Evolutionary conservation across 73 alveolate species (phyloP), one percentile per base, ranked within the genome.

Genomic region (Uronychia binucleata): DNA sequence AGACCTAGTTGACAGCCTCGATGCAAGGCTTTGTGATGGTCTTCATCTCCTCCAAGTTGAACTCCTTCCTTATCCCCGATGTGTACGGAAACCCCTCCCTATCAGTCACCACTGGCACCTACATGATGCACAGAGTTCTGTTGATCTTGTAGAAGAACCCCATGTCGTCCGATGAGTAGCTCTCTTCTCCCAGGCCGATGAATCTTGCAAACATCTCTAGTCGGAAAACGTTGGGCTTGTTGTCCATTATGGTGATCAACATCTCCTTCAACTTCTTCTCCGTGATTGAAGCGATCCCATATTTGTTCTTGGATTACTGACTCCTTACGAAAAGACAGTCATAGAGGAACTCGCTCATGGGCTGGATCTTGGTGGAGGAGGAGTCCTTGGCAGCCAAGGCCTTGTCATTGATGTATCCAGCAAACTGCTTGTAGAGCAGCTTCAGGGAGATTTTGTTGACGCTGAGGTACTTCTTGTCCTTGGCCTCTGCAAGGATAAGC

Each of bases 241-340:
- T 78, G 26, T 30, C 34, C 67, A 34, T 78, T 30, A 58, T 78
- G 19, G 84, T 78, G 28, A 78, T 11, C 27, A 35, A 33, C 5
- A 78, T 31, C 33, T 78, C 84, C 32, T 78, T 78, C 75, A 78
- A 31, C 75, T 78, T 78, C 74, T 78, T 78, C 35, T 78, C 84
- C 26, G 84, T 78, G 30, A 78, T 35, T 33, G 32, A 31, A 0
- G 84, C 84, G 1, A 78, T 78, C 26, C 84, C 84, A 34, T 78
- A 78, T 33, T 78, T 78, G 35, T 78, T 46, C 67, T 46, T 11
- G 19, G 67, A 46, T 46, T 46, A 46, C 19, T 11, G 5, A 19
- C 67, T 11, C n/a, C 67, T 46, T 46, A 46, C 84, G 75, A 30
- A 78, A 0, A 58, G 32, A 26, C 31, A 30, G 75, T 78, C 84